phyloP scores from a whole-genome alignment of 2,329 filamentous ascomycete species.

The Hypocreales sp. region DNA sequence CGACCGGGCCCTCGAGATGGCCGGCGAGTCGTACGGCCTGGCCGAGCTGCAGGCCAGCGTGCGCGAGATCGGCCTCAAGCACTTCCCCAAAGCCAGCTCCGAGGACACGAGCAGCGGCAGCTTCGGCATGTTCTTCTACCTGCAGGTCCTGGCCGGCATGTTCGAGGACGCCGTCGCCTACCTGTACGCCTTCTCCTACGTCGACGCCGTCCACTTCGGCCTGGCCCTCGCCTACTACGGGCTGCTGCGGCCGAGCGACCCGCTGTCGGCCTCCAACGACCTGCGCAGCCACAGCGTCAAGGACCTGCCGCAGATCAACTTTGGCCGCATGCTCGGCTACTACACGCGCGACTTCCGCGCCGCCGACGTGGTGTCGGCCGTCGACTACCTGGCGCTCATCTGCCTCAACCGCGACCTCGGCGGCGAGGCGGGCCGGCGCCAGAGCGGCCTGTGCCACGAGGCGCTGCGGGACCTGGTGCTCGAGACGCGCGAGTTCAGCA shows the following conservation, averaged over 20 bases:
- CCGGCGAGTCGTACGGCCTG: slow-evolving; percentile 49
- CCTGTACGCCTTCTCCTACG: slow-evolving; percentile 79
- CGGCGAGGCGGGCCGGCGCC: slow-evolving; percentile 58
- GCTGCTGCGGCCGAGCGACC: slow-evolving; percentile 73
- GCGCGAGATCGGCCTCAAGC: slow-evolving; percentile 74
- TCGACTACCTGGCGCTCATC: slow-evolving; percentile 85
- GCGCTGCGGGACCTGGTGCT: slow-evolving; percentile 85
- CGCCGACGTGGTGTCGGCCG: slow-evolving; percentile 73
- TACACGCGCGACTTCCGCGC: slow-evolving; percentile 95
- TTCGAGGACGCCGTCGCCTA: slow-evolving; percentile 90
- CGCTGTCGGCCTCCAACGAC: slow-evolving; percentile 57
- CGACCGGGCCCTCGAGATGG: slow-evolving; percentile 47
- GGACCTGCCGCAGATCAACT: slow-evolving; percentile 72
- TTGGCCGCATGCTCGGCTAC: slow-evolving; percentile 82
- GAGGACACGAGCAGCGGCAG: slow-evolving; percentile 60
- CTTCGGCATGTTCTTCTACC: slow-evolving; percentile 84
- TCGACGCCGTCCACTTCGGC: slow-evolving; percentile 89
- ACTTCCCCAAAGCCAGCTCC: slow-evolving; percentile 70
- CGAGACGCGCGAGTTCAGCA: slow-evolving; percentile 93
- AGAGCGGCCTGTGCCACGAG: slow-evolving; percentile 76
- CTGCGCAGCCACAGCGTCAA: slow-evolving; percentile 50
- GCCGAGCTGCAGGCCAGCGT: slow-evolving; percentile 64
- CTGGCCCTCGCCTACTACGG: slow-evolving; percentile 83
- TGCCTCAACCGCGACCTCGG: slow-evolving; percentile 78
- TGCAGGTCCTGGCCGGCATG: slow-evolving; percentile 80